Percentiles rank a stretch among this genome's conserved stretches.
Evolutionary conservation across 2,329 filamentous ascomycete genomes (phyloP).

Genomic region (Arthrobotrys sphaeroides): DNA sequence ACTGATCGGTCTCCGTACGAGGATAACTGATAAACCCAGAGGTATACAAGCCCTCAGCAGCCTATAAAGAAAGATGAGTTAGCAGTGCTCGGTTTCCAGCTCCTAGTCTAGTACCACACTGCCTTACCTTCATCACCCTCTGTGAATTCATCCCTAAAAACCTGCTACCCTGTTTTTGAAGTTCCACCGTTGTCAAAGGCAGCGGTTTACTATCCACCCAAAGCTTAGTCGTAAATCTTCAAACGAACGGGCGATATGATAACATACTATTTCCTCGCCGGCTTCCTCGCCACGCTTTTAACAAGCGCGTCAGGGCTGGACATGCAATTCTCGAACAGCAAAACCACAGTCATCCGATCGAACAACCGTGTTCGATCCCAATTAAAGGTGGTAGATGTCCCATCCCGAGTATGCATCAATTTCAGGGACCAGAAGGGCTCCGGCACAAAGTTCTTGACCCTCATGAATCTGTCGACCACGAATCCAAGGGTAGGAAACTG

Average conservation of each 20-base stretch:
- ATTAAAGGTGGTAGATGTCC: slow-evolving; percentile 80
- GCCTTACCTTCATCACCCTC: slow-evolving; percentile 77
- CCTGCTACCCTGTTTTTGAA: slow-evolving; percentile 92
- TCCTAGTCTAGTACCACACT: not conserved
- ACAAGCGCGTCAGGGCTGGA: slow-evolving; percentile 79
- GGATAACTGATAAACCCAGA: slow-evolving; percentile 98
- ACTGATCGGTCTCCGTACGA: slow-evolving; percentile 94
- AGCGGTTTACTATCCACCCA: slow-evolving; percentile 72
- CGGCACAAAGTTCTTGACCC: slow-evolving; percentile 90
- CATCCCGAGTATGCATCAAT: slow-evolving; percentile 78
- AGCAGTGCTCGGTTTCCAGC: not conserved
- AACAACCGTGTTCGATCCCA: slow-evolving; percentile 88
- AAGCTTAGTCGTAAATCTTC: not conserved
- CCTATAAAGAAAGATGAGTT: slow-evolving; percentile 58
- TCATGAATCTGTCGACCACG: slow-evolving; percentile 93
- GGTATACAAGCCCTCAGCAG: slow-evolving; percentile 87
- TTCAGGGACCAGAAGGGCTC: slow-evolving; percentile 94
- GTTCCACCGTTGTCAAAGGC: slow-evolving; percentile 91
- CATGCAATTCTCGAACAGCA: slow-evolving; percentile 88
- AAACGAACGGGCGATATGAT: not conserved
- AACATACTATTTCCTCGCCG: slow-evolving; percentile 80
- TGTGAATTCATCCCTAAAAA: slow-evolving; percentile 92
- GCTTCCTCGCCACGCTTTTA: slow-evolving; percentile 85
- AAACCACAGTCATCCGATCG: slow-evolving; percentile 80
- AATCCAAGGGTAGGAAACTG: slow-evolving; percentile 97